Base-by-base conservation (phyloP, 2,329 filamentous ascomycete species). In the Cordyceps javanica region DNA sequence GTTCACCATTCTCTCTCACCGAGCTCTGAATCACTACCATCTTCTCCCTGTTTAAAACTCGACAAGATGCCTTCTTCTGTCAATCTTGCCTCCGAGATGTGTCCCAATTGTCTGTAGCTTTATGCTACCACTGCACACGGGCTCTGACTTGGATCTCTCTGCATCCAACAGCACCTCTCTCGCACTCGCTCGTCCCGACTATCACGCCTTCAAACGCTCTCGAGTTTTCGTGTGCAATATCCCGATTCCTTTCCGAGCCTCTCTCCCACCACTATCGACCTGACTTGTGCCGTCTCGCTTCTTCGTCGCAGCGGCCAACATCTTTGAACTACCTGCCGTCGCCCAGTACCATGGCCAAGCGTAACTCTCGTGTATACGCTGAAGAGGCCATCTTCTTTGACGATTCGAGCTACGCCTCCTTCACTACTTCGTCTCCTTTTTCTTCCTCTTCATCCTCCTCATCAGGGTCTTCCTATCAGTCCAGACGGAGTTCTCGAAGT, bases 401-500 rank as follows among this genome's bases (percentile, higher is more conserved):
- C 36, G 59, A 63, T 6, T 42, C 42, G 13, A 56, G 44, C 13
- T 45, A 57, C 13, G 48, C 53, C 5, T 57, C 62, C 39, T 42
- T 32, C 3, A 13, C 52, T n/a, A n/a, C n/a, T n/a, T n/a, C n/a
- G n/a, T n/a, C n/a, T n/a, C n/a, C n/a, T n/a, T n/a, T n/a, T n/a
- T n/a, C n/a, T 13, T 38, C 21, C 42, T 44, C 38, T 14, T 54
- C 50, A 25, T 55, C 54, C 11, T 49, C 61, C 11, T 59, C n/a
- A n/a, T n/a, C 54, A 21, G 28, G 61, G 6, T 62, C 65, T 2
- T 62, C 68, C 3, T 68, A 65, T 46, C 62, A 65, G 44, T 67
- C 67, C 39, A 63, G 68, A 57, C 65, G 65, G 28, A 67, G 63
- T 45, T 72, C 69, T 2, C 65, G 65, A 39, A 68, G 64, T 59